Conservation (phyloP, 371 early-diverging fungal genomes). For the Polyrhizophydium stewartii region DNA sequence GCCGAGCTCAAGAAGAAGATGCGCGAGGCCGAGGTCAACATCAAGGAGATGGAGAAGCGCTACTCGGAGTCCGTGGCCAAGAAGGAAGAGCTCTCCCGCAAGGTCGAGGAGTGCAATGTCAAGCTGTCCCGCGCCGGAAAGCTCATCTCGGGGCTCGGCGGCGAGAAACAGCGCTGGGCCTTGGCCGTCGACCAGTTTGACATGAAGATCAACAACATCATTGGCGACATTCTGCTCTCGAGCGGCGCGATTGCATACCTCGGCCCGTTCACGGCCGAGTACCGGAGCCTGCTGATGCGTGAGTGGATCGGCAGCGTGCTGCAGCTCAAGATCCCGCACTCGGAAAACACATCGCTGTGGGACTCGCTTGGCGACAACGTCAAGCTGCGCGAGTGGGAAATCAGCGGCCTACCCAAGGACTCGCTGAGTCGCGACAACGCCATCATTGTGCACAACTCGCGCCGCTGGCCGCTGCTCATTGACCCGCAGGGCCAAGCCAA, state of each 20-base stretch:
- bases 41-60: constrained; percentile 57
- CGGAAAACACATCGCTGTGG: constrained; percentile 44
- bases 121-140: constrained; percentile 56
- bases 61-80: constrained; percentile 55
- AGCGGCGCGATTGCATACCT: constrained; percentile 51
- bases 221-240: constrained; percentile 51
- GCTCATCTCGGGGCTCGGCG: constrained; percentile 50
- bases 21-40: constrained; percentile 51
- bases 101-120: constrained; percentile 58
- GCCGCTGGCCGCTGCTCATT: constrained; percentile 56
- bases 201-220: constrained; percentile 43
- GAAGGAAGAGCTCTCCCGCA: constrained; percentile 55
- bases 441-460: constrained; percentile 49
- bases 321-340: constrained; percentile 49
- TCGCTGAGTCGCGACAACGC: constrained; percentile 50
- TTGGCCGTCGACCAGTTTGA: constrained; percentile 48
- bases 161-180: constrained; percentile 55
- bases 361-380: constrained; percentile 53
- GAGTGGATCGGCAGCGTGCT: constrained; percentile 44
- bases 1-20: constrained; percentile 52
- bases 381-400: constrained; percentile 49
- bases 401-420: constrained; percentile 51
- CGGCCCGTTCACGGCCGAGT: constrained; percentile 54
- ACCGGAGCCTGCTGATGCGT: constrained; percentile 35
- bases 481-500: constrained; percentile 63